Conservation (phyloP, 2,329 filamentous ascomycete genomes). For the Aspergillus melleus region DNA sequence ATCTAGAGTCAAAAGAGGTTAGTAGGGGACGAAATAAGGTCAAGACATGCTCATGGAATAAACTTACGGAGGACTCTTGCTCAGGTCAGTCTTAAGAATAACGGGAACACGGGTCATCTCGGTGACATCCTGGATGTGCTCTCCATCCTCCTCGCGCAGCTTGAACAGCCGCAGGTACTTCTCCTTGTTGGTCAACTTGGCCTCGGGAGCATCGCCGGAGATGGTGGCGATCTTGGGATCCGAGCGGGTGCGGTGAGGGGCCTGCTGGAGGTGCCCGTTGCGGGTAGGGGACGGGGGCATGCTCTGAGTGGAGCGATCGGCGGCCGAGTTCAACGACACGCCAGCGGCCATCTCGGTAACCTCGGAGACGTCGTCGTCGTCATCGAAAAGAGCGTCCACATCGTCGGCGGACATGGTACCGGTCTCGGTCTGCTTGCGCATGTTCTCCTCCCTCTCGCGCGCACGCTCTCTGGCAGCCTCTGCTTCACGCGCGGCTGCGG, state of each 20-base stretch:
- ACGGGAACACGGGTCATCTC: conserved; percentile 98
- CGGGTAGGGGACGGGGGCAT: conserved; percentile 88
- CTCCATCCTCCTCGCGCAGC: conserved; percentile 85
- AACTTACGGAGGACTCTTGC: conserved; percentile 97
- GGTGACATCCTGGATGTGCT: conserved; percentile 96
- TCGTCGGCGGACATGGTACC: conserved; percentile 91
- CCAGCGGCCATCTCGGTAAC: conserved; percentile 88
- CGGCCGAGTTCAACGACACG: conserved; percentile 70
- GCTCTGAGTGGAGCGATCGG: conserved; percentile 89
- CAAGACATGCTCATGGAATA: not conserved
- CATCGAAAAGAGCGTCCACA: conserved; percentile 92
- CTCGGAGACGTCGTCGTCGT: conserved; percentile 84
- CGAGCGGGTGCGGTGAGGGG: conserved; percentile 83
- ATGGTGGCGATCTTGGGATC: conserved; percentile 83
- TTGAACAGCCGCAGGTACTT: conserved; percentile 91
- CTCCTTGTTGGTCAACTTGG: conserved; percentile 86
- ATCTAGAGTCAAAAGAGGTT: conserved; percentile 32
- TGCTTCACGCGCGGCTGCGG: conserved; percentile 74
- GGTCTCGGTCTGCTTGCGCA: conserved; percentile 91
- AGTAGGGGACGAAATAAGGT: conserved; percentile 14
- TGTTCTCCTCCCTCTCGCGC: conserved; percentile 85
- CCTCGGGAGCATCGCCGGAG: conserved; percentile 68
- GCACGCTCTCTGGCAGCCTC: conserved; percentile 78
- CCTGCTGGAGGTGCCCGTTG: conserved; percentile 65
- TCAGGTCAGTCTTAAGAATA: conserved; percentile 95